These are phyloP conservation scores for Dysphania ambrosioides DNA, from an alignment of 148 eudicot genomes.

Conservation along the genomic window DNA sequence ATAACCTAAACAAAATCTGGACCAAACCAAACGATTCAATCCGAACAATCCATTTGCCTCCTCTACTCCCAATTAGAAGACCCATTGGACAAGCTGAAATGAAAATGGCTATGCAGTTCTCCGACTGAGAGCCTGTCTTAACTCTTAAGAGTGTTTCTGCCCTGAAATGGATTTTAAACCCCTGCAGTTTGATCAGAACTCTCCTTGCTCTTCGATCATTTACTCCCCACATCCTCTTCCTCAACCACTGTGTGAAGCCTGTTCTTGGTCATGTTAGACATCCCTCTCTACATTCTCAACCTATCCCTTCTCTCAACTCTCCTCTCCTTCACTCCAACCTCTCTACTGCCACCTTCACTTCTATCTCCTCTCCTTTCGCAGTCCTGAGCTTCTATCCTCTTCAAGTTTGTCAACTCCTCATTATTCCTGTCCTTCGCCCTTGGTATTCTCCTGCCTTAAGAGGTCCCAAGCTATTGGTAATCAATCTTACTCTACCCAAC, in stretches of 20 bases:
- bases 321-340: slow-evolving; percentile 25
- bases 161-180: slow-evolving; percentile 54
- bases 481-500: slow-evolving; percentile 59
- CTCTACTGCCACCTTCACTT: background rate
- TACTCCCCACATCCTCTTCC: slow-evolving; percentile 1
- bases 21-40: background rate
- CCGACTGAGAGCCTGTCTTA: slow-evolving; percentile 41
- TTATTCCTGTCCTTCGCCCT: slow-evolving; percentile 29
- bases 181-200: background rate
- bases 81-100: background rate
- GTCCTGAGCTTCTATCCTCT: slow-evolving; percentile 2
- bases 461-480: slow-evolving; percentile 66
- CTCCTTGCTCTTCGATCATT: background rate
- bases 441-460: slow-evolving; percentile 65
- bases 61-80: too few relatives aligned
- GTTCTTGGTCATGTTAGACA: background rate
- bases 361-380: background rate
- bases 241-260: slow-evolving; percentile 2
- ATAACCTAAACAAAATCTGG: background rate
- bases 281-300: slow-evolving; percentile 35
- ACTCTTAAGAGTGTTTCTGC: slow-evolving; percentile 59
- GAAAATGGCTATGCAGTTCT: background rate
- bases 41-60: too few relatives aligned
- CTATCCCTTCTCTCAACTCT: slow-evolving; percentile 56
- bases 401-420: background rate